Percentiles rank a stretch among this genome's conserved stretches.
Evolutionary conservation across 129 eudicot genomes (phyloP).

Genomic region (Helianthus annuus): HanXRQr2.0-SUNRISE NC_035446.2:169067731-169068230

Average conservation of each 20-base stretch:
- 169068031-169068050: constrained; percentile 69
- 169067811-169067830: too few relatives aligned
- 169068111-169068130: constrained; percentile 61
- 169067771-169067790: too few relatives aligned
- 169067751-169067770: too few relatives aligned
- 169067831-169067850: too few relatives aligned
- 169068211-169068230: neutral
- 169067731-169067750: too few relatives aligned
- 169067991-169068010: neutral
- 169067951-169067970: neutral
- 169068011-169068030: constrained; percentile 34
- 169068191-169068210: constrained; percentile 54
- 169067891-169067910: too few relatives aligned
- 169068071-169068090: constrained; percentile 73
- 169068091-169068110: constrained; percentile 63
- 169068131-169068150: constrained; percentile 64
- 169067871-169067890: too few relatives aligned
- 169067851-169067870: too few relatives aligned
- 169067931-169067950: neutral
- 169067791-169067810: too few relatives aligned
- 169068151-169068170: constrained; percentile 79
- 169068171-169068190: constrained; percentile 43
- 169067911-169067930: neutral
- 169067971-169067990: neutral
- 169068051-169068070: constrained; percentile 51